Conservation (phyloP, 441 rosid genomes). For the Euphorbia corollata region DNA sequence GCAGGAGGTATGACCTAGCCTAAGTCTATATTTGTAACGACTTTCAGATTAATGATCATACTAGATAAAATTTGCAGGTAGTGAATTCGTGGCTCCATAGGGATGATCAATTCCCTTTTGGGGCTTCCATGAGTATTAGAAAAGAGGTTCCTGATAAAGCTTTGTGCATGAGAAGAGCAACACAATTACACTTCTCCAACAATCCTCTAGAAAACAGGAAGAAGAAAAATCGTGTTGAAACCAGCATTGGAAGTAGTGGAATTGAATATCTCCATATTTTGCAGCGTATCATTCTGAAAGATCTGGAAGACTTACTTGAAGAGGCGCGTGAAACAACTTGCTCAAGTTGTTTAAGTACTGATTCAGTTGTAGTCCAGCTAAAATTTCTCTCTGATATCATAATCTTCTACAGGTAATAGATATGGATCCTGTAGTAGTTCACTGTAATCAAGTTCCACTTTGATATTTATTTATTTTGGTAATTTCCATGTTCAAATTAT, state of each 20-base stretch:
- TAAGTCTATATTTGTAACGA: slow-evolving; percentile 15
- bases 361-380: slow-evolving; percentile 36
- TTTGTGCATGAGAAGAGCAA: slow-evolving; percentile 22
- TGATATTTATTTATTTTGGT: neutral
- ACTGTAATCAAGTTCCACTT: neutral
- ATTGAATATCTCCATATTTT: slow-evolving; percentile 42
- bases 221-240: slow-evolving; percentile 18
- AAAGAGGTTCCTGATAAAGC: slow-evolving; percentile 25
- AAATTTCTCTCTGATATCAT: slow-evolving; percentile 66
- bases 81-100: slow-evolving; percentile 46
- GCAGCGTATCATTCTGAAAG: slow-evolving; percentile 54
- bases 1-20: slow-evolving; percentile 43
- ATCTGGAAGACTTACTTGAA: slow-evolving; percentile 49
- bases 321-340: slow-evolving; percentile 33
- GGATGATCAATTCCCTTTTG: slow-evolving; percentile 23
- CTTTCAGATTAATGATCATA: slow-evolving; percentile 23
- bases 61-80: slow-evolving; percentile 41
- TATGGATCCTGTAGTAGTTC: slow-evolving; percentile 14
- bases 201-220: slow-evolving; percentile 32
- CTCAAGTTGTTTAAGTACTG: slow-evolving; percentile 30
- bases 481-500: neutral
- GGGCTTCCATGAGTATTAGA: slow-evolving; percentile 20
- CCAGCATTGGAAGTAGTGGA: slow-evolving; percentile 27
- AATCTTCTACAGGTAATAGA: slow-evolving; percentile 59
- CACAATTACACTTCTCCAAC: slow-evolving; percentile 18